Percentiles rank a stretch among this genome's conserved stretches.
Evolutionary conservation across 805 yeast species (phyloP).

Genomic region (Spathaspora girioi): DNA sequence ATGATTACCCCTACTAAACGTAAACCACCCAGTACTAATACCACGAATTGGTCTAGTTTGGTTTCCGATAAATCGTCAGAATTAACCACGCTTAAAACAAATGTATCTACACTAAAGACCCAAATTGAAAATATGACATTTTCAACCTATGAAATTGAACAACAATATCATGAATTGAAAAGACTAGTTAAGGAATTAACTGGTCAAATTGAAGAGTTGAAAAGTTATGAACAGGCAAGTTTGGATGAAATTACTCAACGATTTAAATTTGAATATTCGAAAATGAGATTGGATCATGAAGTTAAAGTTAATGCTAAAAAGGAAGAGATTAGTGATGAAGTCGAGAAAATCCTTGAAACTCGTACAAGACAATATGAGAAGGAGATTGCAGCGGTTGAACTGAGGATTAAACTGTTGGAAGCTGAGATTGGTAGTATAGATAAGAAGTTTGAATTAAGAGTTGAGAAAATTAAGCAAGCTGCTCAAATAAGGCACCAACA

Average conservation of each 20-base stretch:
- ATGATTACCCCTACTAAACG: not conserved
- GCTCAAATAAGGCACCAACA: not conserved
- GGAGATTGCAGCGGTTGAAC: not conserved
- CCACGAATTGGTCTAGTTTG: not conserved
- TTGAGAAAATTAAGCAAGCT: not conserved
- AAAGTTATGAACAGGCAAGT: conserved; percentile 19
- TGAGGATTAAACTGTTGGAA: not conserved
- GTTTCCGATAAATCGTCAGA: not conserved
- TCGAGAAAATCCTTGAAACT: conserved; percentile 31
- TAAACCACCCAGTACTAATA: not conserved
- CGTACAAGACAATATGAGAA: conserved; percentile 6
- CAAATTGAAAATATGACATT: conserved; percentile 34
- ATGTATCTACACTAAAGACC: conserved; percentile 21
- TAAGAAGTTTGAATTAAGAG: not conserved
- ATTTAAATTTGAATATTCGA: conserved; percentile 7
- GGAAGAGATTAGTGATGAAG: conserved; percentile 24
- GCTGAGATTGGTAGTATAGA: not conserved
- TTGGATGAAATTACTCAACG: conserved; percentile 19
- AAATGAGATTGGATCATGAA: conserved; percentile 3
- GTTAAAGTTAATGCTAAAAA: conserved; percentile 14
- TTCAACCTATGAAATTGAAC: conserved; percentile 21
- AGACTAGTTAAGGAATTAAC: conserved; percentile 31
- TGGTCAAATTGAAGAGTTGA: conserved; percentile 29
- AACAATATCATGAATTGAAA: conserved; percentile 33
- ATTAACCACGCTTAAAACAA: not conserved